Evolutionary conservation across 495 filamentous ascomycete genomes (phyloP), one percentile per base, ranked within the genome.

Genomic region (Talaromyces proteolyticus): DNA sequence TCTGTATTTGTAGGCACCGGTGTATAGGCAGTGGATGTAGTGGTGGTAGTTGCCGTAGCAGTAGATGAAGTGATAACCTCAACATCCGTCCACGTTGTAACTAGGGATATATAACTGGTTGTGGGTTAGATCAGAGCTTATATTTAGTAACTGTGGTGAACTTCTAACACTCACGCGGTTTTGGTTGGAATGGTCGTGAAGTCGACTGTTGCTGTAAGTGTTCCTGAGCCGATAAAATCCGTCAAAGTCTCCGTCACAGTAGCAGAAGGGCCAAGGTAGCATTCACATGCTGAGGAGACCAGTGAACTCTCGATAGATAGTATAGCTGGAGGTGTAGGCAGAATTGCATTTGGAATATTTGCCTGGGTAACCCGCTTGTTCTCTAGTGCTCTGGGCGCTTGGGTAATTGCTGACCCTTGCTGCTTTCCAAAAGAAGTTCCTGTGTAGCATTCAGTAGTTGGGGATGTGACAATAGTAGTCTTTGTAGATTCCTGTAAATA

Each of bases 281-380:
- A 48, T 48, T 48, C 29, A 48, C 46, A 48, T 12, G 46, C 46
- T n/a, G 46, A 48, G n/a, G 34, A 39, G 18, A 48, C 24, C 4
- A 48, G 19, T 16, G 46, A 48, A 19, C 18, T 29, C 29, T 48
- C 34, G 7, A 48, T 8, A 2, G 46, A 40, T 17, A 44, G 18
- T 44, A 44, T 44, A 20, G 20, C 42, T 19, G 42, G 42, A 2
- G 22, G 42, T 7, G 38, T 41, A 20, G 38, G 38, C 38, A 41
- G 38, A 41, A 41, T 41, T 41, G 18, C 17, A 37, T 17, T 23
- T 16, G 29, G 46, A 24, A 36, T 39, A 24, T 36, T 16, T 20
- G 36, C 36, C 22, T 22, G 44, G 29, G 22, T 36, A 39, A 17
- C 4, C 20, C 38, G 46, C 36, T 20, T 48, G 21, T 19, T 20